These are phyloP conservation scores for Colletotrichum caudatum DNA, from an alignment of 2,329 filamentous ascomycete genomes.

Conservation along the genomic window DNA sequence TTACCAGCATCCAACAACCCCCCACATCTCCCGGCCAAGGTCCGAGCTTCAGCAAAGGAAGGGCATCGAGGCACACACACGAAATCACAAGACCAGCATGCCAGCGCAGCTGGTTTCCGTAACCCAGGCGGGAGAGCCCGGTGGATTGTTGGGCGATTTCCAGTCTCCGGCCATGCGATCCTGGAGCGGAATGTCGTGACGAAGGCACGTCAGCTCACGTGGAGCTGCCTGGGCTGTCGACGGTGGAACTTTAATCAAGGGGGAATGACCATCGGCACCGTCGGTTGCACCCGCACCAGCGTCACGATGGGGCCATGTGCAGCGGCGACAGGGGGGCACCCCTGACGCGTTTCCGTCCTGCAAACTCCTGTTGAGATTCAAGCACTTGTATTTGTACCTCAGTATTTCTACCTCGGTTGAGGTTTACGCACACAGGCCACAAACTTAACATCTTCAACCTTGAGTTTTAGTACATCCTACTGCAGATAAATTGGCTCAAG, in stretches of 20 bases:
- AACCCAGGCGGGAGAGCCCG: too few species aligned
- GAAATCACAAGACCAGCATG: neutral
- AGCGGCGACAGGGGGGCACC: constrained; percentile 7
- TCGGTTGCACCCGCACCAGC: constrained; percentile 28
- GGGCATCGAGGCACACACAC: too few species aligned
- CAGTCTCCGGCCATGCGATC: neutral
- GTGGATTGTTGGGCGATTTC: neutral
- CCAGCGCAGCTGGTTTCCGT: neutral
- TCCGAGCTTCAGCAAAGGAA: too few species aligned
- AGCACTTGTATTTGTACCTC: too few species aligned
- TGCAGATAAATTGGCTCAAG: too few species aligned
- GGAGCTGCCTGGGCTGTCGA: constrained; percentile 7
- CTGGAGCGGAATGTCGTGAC: neutral
- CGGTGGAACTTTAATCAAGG: constrained; percentile 27
- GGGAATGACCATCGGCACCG: neutral
- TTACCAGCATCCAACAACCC: too few species aligned
- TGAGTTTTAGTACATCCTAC: too few species aligned
- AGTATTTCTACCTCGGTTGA: too few species aligned
- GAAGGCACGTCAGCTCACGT: neutral
- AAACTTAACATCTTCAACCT: too few species aligned
- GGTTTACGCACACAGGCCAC: neutral
- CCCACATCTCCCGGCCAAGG: neutral
- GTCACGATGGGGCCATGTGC: constrained; percentile 16
- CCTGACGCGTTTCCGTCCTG: constrained; percentile 11
- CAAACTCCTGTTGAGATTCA: neutral